Percentiles rank a stretch among this genome's conserved stretches.
Evolutionary conservation across 192 early-diverging fungal genomes (phyloP).

Genomic region (Umbelopsis sp.): DNA sequence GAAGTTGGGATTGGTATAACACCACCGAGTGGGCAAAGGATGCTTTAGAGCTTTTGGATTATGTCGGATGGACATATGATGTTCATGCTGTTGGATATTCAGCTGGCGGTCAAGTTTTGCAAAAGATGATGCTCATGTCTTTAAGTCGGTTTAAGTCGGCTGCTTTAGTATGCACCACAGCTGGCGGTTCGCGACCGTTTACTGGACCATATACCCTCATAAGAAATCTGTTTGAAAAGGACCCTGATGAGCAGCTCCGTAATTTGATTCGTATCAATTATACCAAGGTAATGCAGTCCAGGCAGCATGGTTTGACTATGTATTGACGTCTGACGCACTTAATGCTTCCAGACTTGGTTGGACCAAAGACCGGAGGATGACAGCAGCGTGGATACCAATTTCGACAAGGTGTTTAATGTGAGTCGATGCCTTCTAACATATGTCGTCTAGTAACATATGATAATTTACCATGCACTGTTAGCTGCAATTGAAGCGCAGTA

Average conservation of each 20-base stretch:
- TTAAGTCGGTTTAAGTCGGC: conserved; percentile 58
- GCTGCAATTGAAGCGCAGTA: conserved; percentile 17
- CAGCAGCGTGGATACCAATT: conserved; percentile 25
- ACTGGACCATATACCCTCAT: conserved; percentile 30
- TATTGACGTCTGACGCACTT: not conserved
- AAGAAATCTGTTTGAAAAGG: conserved; percentile 25
- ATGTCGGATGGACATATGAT: conserved; percentile 67
- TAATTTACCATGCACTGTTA: not conserved
- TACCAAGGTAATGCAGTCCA: conserved; percentile 7
- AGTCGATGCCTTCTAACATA: not conserved
- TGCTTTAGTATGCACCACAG: conserved; percentile 58
- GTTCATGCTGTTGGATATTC: conserved; percentile 78
- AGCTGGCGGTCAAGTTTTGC: conserved; percentile 80
- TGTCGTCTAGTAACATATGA: not conserved
- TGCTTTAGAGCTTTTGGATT: conserved; percentile 62
- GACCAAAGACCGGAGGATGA: conserved; percentile 21
- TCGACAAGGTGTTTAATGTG: conserved; percentile 30
- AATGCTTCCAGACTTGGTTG: conserved; percentile 10
- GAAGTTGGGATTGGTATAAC: conserved; percentile 39
- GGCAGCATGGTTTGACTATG: not conserved
- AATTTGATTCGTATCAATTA: conserved; percentile 33
- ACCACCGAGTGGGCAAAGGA: conserved; percentile 79
- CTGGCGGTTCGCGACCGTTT: conserved; percentile 46
- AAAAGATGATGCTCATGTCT: conserved; percentile 62
- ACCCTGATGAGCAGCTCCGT: conserved; percentile 20